A percentile compares a stretch with the other conserved stretches of the same genome.
These are phyloP conservation scores for Salix purpurea DNA, from an alignment of 345 rosid genomes.

Conservation along the genomic window DNA sequence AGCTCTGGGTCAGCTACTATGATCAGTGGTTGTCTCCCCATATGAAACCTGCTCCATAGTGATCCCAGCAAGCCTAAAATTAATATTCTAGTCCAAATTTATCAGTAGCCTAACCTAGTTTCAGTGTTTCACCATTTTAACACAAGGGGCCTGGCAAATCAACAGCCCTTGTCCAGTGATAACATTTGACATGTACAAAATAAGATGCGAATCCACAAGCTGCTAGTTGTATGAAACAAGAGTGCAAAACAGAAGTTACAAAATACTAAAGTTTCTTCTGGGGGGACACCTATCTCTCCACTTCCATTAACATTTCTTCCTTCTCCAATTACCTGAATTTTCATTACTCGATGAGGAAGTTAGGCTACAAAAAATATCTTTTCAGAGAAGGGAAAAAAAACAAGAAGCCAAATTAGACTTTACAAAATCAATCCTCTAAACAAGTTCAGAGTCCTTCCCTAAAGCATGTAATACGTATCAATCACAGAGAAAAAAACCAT, in stretches of 20 bases:
- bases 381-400: not conserved
- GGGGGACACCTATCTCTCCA: not conserved
- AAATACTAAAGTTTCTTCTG: too few relatives aligned
- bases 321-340: not conserved
- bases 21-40: conserved; percentile 93
- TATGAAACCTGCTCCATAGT: conserved; percentile 65
- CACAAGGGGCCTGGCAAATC: not conserved
- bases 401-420: not conserved
- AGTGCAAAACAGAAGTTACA: not conserved
- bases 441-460: not conserved
- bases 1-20: conserved; percentile 80
- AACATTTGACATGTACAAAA: not conserved
- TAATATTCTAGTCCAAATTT: not conserved
- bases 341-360: not conserved
- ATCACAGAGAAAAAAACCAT: not conserved
- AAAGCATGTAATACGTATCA: too few relatives aligned
- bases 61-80: not conserved
- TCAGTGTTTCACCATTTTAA: not conserved
- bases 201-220: not conserved
- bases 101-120: not conserved
- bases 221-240: not conserved
- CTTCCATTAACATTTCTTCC: not conserved
- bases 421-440: not conserved
- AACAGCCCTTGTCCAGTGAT: not conserved
- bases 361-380: not conserved